Base-by-base conservation (phyloP, 257 asterid genomes). In the Paraleonurus japonicus region DNA sequence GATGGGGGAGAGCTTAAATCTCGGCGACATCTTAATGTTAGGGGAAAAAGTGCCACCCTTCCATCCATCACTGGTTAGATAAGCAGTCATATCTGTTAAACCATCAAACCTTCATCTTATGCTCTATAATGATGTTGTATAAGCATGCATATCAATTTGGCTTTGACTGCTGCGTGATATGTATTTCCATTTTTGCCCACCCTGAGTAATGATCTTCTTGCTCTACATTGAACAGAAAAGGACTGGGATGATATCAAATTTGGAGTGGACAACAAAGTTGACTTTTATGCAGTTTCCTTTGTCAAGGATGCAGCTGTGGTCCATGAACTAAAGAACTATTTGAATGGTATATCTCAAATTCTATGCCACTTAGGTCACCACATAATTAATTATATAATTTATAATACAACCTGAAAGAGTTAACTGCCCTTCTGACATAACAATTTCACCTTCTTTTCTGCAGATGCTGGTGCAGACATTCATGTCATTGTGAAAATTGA, bases 1-100 rank as follows among this genome's bases (percentile, higher is more conserved):
- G 98, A 93, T 77, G 98, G 98, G 37, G 98, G 98, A 65, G 98
- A 93, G 81, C 96, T 93, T 61, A 90, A 93, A 88, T 93, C 98
- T 55, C 89, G 98, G 62, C 82, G 97, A 23, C 98, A 93, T 87
- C 88, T 93, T 65, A 93, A 93, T 83, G 98, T 93, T 70, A 87
- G 96, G 57, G 98, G 98, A 27, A 93, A 93, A 86, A 93, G 98
- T 51, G 98, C 98, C 7, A 93, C 97, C 61, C 95, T 93, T 70
- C 96, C 97, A 62, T 90, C 97, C 61, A 93, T 93, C 68, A 93
- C 97, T 65, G 98, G 98, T 93, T 66, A 81, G 88, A 63, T 74
- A 32, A 64, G 35, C 77, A 62, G 61, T 50, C 45, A 15, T 67
- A 50, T 65, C 28, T 43, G 59, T 62, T 70, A 10, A 43, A 53